Base-by-base conservation (phyloP, 306 rosid genomes). In the Carpinus fangiana region DNA sequence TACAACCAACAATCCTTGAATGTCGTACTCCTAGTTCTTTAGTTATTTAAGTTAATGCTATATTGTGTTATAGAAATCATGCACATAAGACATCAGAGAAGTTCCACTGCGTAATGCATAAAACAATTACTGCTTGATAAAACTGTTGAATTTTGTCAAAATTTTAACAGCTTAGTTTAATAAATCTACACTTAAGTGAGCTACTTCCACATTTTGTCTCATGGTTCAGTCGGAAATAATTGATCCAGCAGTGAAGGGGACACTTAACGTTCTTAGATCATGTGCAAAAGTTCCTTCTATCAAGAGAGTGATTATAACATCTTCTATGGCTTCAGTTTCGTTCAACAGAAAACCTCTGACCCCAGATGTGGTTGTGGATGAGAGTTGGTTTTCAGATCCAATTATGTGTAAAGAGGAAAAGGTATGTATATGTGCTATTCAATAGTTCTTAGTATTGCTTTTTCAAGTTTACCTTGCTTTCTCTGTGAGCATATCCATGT, bases 171-270 rank as follows among this genome's bases (percentile, higher is more conserved):
- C 51, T 9, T 47, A 47, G 13, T 47, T 47, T 47, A 12, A 47
- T 47, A 47, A 47, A 38, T 2, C 51, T 47, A 2, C 10, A 2
- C 51, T 47, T 47, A 47, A 0, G 11, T 12, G 51, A 47, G 13
- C 51, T 47, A 47, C 51, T 53, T 8, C 13, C 56, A 0, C 13
- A 51, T 73, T 17, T 38, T 38, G 6, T 38, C 43, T 38, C 43
- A 38, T 38, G 43, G 8, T 23, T 38, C 57, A 74, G 78, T 4
- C 70, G 14, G 57, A 74, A 12, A 7, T 74, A 28, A 13, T 56
- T n/a, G 78, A 74, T 18, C 78, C 78, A 34, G 78, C 31, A 36
- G 56, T 81, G 70, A 81, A 67, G 26, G 84, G 84, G 76, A 76
- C 80, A 9, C 57, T 81, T 12, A 81, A 75, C 38, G 67, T 81